Evolutionary conservation across 1,139 yeast genomes (phyloP), one percentile per base, ranked within the genome.

Genomic region (Diutina catenulata): DNA sequence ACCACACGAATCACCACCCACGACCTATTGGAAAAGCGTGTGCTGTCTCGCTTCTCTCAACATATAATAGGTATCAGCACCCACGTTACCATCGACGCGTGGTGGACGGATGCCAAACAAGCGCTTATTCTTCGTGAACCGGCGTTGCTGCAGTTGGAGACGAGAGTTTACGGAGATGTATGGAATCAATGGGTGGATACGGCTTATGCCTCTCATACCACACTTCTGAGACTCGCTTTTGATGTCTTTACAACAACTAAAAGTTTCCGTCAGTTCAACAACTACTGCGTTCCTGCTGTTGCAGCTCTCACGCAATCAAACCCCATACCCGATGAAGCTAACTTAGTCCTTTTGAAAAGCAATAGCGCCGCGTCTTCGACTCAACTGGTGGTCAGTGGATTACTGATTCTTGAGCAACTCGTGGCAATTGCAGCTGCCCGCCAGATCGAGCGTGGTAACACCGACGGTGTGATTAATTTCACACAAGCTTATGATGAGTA

Each of bases 1-100:
- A 79, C 94, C 1, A 69, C 91, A 2, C 77, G 80, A 41, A 64
- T 84, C 25, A 83, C 83, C 7, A 70, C 86, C 0, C 63, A 88
- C 39, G 97, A 91, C 48, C 65, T 76, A 46, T 63, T 91, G 40
- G 99, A 93, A 52, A 91, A 88, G 51, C 70, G 99, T 47, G 97
- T 93, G 0, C 72, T 87, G 47, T 80, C 94, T 41, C 64, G 99
- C 43, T 91, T 88, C 55, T 79, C 94, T 25, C 96, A 88, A 52
- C 61, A 94, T 38, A 60, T 82, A 2, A 68, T 84, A 25, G 67
- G 73, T 26, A 62, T 86, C 33, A 70, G 70, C 32, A 77, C 76
- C 39, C 64, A 80, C 1, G 46, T 48, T 2, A 54, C 57, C 5
- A 44, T 73, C 2, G 70, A 66, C 1, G 66, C 62, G 5, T 79